Base-by-base conservation (phyloP, 768 basidiomycete genomes). In the Termitomyces sp. region DNA sequence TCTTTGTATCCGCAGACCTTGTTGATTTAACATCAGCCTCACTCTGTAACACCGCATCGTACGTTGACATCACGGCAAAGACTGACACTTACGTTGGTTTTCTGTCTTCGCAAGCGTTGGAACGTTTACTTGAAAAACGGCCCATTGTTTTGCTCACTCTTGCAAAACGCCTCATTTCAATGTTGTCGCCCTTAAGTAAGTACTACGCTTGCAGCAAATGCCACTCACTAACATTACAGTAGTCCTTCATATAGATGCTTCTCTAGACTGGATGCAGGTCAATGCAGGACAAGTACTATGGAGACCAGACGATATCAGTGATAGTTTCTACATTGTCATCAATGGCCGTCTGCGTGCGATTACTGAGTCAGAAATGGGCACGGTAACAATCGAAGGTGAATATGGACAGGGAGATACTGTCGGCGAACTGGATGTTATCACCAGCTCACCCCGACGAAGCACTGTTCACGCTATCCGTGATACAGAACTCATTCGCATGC, bases 71-170 rank as follows among this genome's bases (percentile, higher is more conserved):
- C 67, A 87, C 80, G 60, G 94, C 97, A 5, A 98, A 98, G 74
- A 98, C 95, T 0, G 96, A 99, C 66, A 89, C 88, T n/a, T 99
- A 96, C 64, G 97, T 98, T 59, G 97, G 97, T 0, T 96, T 96
- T 69, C 70, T 99, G 28, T 91, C 97, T 1, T 84, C 90, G 2
- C 81, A 87, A 65, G 88, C 96, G 6, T 73, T 99, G 53, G 93
- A 98, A 65, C 78, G 90, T 22, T 77, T 99, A 53, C 78, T 98
- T 41, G 97, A 98, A 70, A 88, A 94, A 62, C 80, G 90, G 45
- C 97, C 97, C 2, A 98, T 99, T 51, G 97, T 99, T 2, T 78
- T 98, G 11, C 74, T 99, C 14, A 99, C 97, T 0, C 77, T 99
- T 24, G 93, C 96, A 0, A 99, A 98, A 68, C 84, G 97, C n/a